phyloP scores from a whole-genome alignment of 2,329 filamentous ascomycete species.

The Huntiella bhutanensis region DNA sequence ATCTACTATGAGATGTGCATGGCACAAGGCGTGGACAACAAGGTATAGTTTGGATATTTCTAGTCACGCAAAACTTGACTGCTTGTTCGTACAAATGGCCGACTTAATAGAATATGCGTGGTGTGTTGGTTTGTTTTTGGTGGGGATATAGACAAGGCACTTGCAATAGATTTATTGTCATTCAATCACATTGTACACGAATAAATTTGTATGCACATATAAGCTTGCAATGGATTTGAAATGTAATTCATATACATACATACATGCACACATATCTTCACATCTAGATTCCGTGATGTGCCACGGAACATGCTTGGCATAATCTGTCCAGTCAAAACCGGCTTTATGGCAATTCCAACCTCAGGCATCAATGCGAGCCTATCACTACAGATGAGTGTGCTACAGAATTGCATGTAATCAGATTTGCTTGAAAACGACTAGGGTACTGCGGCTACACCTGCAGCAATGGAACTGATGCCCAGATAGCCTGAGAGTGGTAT shows the following conservation, averaged over 20 bases:
- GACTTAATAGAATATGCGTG: neutral
- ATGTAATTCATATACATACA: no score
- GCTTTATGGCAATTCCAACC: no score
- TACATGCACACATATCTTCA: no score
- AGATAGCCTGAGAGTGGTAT: neutral
- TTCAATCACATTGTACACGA: no score
- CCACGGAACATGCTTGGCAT: no score
- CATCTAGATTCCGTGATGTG: no score
- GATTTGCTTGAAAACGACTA: neutral
- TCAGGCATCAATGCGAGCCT: no score
- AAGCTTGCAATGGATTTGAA: no score
- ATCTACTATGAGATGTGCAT: slow-evolving; percentile 35
- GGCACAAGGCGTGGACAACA: slow-evolving; percentile 21
- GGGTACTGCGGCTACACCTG: slow-evolving; percentile 1
- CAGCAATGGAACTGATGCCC: neutral
- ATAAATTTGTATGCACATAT: no score
- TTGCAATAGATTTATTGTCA: neutral
- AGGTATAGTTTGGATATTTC: neutral
- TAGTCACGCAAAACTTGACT: neutral
- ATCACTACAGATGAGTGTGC: no score
- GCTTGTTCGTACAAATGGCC: no score
- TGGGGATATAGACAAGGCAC: neutral
- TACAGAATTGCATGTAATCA: neutral
- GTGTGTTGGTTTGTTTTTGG: neutral
- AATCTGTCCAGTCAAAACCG: no score